A percentile compares a stretch with the other conserved stretches of the same genome.
These are phyloP conservation scores for Spathaspora hagerdaliae DNA, from an alignment of 805 yeast species.

Conservation along the genomic window DNA sequence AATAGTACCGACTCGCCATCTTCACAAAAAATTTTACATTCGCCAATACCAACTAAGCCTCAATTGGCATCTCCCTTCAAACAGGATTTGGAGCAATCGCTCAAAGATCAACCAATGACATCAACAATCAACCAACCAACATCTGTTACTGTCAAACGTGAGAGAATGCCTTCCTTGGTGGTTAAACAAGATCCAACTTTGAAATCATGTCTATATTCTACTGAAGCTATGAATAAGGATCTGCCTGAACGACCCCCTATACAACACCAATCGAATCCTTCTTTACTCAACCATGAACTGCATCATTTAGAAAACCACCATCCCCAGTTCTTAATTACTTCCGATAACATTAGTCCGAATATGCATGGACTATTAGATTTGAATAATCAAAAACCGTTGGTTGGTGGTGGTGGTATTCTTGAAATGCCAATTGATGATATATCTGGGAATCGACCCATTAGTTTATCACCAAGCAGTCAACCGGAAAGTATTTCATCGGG, in stretches of 20 bases:
- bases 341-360: conserved; percentile 15
- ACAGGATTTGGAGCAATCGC: background rate
- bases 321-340: conserved; percentile 11
- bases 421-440: conserved; percentile 3
- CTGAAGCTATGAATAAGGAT: background rate
- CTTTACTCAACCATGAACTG: background rate
- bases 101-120: background rate
- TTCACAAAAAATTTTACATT: conserved; percentile 3
- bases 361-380: conserved; percentile 13
- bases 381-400: conserved; percentile 1
- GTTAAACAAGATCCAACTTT: conserved; percentile 15
- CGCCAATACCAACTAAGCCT: conserved; percentile 10
- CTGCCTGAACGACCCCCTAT: background rate
- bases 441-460: background rate
- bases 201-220: conserved; percentile 13
- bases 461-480: background rate
- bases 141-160: background rate
- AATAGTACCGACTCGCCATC: too few species aligned
- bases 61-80: background rate
- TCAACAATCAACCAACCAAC: background rate
- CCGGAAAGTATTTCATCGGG: conserved; percentile 1
- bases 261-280: background rate
- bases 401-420: too few species aligned
- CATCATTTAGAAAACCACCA: conserved; percentile 7
- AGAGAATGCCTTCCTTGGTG: conserved; percentile 10